Evolutionary conservation across 2,329 filamentous ascomycete genomes (phyloP).

Genomic region (Fusarium cyanostomum): DNA sequence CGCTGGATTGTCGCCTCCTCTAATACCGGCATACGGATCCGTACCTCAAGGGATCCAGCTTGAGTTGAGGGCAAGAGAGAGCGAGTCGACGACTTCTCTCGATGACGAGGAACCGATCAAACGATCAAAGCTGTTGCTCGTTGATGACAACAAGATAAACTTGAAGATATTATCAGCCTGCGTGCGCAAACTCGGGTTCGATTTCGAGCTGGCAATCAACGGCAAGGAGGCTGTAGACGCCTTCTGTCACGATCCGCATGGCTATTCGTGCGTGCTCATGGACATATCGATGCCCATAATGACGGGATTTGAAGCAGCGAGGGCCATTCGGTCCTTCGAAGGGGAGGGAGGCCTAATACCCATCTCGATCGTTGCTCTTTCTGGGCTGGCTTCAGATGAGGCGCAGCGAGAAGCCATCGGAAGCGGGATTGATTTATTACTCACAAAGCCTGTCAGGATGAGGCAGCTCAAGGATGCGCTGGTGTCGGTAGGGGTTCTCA

Average conservation of each 20-base stretch:
- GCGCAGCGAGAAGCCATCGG: neutral
- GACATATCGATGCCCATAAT: neutral
- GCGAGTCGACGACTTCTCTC: no score
- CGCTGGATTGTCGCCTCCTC: neutral
- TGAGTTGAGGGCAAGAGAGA: no score
- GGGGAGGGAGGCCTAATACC: no score
- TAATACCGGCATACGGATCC: neutral
- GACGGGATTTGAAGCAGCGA: neutral
- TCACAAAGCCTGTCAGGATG: conserved; percentile 1
- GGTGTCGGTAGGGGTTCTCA: neutral
- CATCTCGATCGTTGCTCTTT: neutral
- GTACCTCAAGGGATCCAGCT: neutral
- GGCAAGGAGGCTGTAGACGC: neutral
- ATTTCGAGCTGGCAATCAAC: neutral
- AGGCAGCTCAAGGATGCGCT: neutral
- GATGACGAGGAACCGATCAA: neutral
- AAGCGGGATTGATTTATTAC: conserved; percentile 7
- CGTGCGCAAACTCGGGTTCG: neutral
- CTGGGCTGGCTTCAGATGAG: neutral
- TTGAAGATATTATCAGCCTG: neutral
- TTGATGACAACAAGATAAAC: conserved; percentile 6
- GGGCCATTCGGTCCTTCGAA: neutral
- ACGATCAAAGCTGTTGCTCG: neutral
- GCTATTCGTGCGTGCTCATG: neutral
- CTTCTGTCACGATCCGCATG: neutral